Conservation (phyloP, 208 protist species). For the Wallacemonas collosoma region DNA sequence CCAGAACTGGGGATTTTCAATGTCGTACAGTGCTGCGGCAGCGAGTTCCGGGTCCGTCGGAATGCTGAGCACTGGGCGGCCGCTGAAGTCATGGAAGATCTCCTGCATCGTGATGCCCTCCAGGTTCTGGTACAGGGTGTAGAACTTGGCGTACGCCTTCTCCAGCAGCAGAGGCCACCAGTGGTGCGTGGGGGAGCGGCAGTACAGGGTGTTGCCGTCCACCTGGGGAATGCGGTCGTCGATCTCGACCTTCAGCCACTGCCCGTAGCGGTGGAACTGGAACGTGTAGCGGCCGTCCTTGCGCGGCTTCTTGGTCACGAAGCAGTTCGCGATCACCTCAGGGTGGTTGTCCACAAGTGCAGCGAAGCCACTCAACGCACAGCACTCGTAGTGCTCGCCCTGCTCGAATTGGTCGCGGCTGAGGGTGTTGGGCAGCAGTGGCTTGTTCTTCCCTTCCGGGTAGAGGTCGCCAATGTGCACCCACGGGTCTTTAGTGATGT, state of each 20-base stretch:
- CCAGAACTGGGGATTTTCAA: constrained; percentile 70
- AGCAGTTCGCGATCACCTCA: constrained; percentile 55
- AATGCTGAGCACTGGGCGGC: constrained; percentile 50
- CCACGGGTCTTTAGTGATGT: constrained; percentile 31
- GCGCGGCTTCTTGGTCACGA: constrained; percentile 56
- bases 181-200: constrained; percentile 55
- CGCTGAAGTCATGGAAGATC: constrained; percentile 66
- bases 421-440: constrained; percentile 48
- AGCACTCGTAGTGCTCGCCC: constrained; percentile 53
- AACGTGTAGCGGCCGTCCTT: constrained; percentile 68
- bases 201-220: constrained; percentile 52
- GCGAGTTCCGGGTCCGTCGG: constrained; percentile 46
- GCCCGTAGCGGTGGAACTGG: constrained; percentile 66
- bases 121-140: constrained; percentile 59
- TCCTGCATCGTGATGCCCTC: constrained; percentile 41
- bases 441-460: constrained; percentile 60
- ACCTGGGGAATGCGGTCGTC: constrained; percentile 62
- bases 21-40: constrained; percentile 43
- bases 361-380: constrained; percentile 46
- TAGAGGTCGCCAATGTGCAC: constrained; percentile 62
- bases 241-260: constrained; percentile 73
- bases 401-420: constrained; percentile 66
- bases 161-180: constrained; percentile 78
- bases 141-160: constrained; percentile 87
- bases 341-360: constrained; percentile 47